Conservation (phyloP, 257 asterid genomes). For the Ilex aquifolium region DNA sequence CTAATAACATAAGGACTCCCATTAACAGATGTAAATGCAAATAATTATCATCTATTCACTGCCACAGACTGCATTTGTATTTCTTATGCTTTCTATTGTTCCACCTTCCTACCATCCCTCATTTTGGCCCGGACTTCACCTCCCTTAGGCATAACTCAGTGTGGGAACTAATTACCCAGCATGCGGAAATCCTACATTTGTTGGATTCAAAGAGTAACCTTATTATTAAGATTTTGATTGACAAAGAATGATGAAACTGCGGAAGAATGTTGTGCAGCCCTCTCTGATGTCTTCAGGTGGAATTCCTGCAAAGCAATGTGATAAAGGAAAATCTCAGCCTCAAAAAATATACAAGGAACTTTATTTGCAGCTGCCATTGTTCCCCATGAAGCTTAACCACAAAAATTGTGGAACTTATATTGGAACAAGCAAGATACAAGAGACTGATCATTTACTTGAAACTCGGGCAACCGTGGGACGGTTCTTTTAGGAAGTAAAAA, state of each 20-base stretch:
- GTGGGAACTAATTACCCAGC: too few relatives aligned
- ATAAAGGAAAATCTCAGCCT: background rate
- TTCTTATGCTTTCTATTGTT: background rate
- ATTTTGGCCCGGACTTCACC: too few relatives aligned
- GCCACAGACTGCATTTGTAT: background rate
- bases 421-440: background rate
- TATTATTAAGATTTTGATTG: slow-evolving; percentile 21
- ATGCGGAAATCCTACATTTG: background rate
- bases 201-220: slow-evolving; percentile 28
- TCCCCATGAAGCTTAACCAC: too few relatives aligned
- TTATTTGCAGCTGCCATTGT: too few relatives aligned
- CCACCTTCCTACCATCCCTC: background rate
- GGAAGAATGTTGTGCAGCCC: slow-evolving; percentile 66
- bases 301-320: slow-evolving; percentile 57
- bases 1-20: background rate
- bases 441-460: slow-evolving; percentile 50
- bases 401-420: too few relatives aligned
- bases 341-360: too few relatives aligned
- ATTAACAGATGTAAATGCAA: background rate
- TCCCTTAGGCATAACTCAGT: too few relatives aligned
- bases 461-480: slow-evolving; percentile 57
- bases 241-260: slow-evolving; percentile 30
- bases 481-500: slow-evolving; percentile 63
- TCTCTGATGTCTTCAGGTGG: slow-evolving; percentile 78
- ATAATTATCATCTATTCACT: background rate